Percentiles rank a stretch among this genome's conserved stretches.
Evolutionary conservation across 2,329 filamentous ascomycete genomes (phyloP).

Genomic region (Aspergillus eucalypticola): DNA sequence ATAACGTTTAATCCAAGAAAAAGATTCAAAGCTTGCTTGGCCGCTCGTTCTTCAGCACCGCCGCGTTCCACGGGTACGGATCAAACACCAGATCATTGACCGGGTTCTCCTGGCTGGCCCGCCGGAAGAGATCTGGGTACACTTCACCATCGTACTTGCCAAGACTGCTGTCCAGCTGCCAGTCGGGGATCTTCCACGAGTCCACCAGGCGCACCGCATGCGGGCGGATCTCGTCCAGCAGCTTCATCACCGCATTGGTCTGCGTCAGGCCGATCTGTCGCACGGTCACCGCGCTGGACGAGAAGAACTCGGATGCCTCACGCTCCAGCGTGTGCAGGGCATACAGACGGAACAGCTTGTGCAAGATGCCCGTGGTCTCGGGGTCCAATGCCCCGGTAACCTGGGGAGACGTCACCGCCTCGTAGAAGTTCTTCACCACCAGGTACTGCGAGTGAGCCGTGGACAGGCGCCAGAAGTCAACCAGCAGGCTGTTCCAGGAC

Average conservation of each 20-base stretch:
- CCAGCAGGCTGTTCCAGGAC: constrained; percentile 74
- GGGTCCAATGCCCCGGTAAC: constrained; percentile 58
- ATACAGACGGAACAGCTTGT: constrained; percentile 67
- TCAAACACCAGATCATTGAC: constrained; percentile 72
- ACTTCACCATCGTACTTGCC: constrained; percentile 73
- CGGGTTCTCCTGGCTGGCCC: constrained; percentile 71
- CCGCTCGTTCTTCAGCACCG: constrained; percentile 59
- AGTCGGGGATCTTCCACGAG: constrained; percentile 75
- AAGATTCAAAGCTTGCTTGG: constrained; percentile 40
- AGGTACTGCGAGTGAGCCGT: constrained; percentile 77
- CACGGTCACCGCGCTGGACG: constrained; percentile 66
- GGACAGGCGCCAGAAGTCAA: constrained; percentile 75
- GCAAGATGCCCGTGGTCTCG: constrained; percentile 60
- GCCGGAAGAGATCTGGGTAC: constrained; percentile 74
- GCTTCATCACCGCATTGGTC: constrained; percentile 66
- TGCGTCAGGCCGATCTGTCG: constrained; percentile 71
- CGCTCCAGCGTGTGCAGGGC: constrained; percentile 67
- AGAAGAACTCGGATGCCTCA: constrained; percentile 72
- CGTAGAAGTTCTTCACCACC: constrained; percentile 78
- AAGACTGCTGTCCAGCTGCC: constrained; percentile 71
- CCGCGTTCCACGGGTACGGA: constrained; percentile 65
- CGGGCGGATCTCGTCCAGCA: constrained; percentile 71
- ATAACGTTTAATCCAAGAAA: neutral
- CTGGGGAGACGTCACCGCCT: constrained; percentile 59
- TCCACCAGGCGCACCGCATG: constrained; percentile 73